Conservation (phyloP, 352 stramenopile genomes). For the Phytophthora pistaciae region DNA sequence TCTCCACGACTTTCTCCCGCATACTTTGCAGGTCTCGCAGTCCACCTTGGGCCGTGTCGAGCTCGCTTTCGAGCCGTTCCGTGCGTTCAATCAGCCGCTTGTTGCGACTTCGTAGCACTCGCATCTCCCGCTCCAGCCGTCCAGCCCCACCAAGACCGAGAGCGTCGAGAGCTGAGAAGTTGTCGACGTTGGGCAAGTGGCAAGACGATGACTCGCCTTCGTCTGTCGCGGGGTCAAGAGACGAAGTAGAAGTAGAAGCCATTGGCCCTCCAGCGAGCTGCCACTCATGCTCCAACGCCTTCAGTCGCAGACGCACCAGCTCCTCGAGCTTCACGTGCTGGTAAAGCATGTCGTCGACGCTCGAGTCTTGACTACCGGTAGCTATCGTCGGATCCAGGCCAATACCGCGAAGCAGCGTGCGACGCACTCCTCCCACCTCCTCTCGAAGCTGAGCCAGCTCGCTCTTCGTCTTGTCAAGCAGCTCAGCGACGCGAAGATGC, state of each 20-base stretch:
- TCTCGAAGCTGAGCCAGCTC: slow-evolving; percentile 56
- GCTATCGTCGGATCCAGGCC: slow-evolving; percentile 41
- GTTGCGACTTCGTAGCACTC: slow-evolving; percentile 73
- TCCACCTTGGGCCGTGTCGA: slow-evolving; percentile 50
- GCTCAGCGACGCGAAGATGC: slow-evolving; percentile 54
- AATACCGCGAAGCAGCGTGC: slow-evolving; percentile 64
- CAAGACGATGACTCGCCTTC: slow-evolving; percentile 26
- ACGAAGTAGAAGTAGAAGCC: slow-evolving; percentile 4
- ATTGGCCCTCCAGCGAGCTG: slow-evolving; percentile 43
- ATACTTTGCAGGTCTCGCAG: slow-evolving; percentile 74
- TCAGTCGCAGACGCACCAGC: slow-evolving; percentile 74
- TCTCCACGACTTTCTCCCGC: slow-evolving; percentile 82
- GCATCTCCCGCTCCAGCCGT: slow-evolving; percentile 76
- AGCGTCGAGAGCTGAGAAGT: slow-evolving; percentile 68
- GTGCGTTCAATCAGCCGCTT: slow-evolving; percentile 68
- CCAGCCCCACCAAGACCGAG: slow-evolving; percentile 61
- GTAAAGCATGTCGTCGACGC: slow-evolving; percentile 65
- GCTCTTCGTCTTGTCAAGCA: slow-evolving; percentile 52
- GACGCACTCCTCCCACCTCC: slow-evolving; percentile 61
- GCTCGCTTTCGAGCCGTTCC: slow-evolving; percentile 61
- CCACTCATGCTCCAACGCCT: slow-evolving; percentile 69
- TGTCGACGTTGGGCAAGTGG: slow-evolving; percentile 67
- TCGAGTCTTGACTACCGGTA: slow-evolving; percentile 27
- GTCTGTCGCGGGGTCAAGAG: slow-evolving; percentile 13
- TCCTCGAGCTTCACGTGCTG: slow-evolving; percentile 78